Base-by-base conservation (phyloP, 495 filamentous ascomycete genomes). In the Entonaema liquescens region DNA sequence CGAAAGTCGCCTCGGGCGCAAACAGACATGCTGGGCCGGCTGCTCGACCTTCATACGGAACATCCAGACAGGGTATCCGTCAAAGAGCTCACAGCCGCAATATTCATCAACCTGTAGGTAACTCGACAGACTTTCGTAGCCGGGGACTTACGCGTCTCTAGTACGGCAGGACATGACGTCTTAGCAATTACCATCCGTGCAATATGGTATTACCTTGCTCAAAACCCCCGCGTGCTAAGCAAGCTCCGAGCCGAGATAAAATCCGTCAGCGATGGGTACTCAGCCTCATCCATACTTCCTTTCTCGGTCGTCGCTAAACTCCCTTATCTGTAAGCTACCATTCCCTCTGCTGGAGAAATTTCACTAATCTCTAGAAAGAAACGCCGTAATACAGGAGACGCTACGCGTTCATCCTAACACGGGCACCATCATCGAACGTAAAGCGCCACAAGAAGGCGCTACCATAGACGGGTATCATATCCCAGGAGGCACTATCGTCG, bases 331-430 rank as follows among this genome's bases (percentile, higher is more conserved):
- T 47, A 21, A 47, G 42, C 42, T 23, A 11, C 19, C 17, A 9
- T 33, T 9, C 31, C 11, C 31, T 33, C 31, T 47, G 7, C 42
- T 23, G n/a, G n/a, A n/a, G n/a, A n/a, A n/a, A n/a, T n/a, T n/a
- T n/a, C n/a, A n/a, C n/a, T n/a, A n/a, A n/a, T n/a, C n/a, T n/a
- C n/a, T n/a, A n/a, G n/a, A 90, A 62, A 83, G 91, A 11, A 84
- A 89, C 47, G 88, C 90, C 1, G 83, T 87, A 13, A 84, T 92
- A 59, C 85, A 89, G 61, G 91, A 93, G 76, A 79, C 84, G 0
- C 77, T 92, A 68, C 83, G 90, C 1, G 57, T 90, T 0, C 87
- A 91, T 84, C 90, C 0, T 83, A 83, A 1, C n/a, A 81, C 84
- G 1, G 83, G 85, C 0, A 78, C 89, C 5, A 77, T 83, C 6